These are phyloP conservation scores for Flaveria brownii DNA, from an alignment of 129 eudicot genomes.

Conservation along the genomic window DNA sequence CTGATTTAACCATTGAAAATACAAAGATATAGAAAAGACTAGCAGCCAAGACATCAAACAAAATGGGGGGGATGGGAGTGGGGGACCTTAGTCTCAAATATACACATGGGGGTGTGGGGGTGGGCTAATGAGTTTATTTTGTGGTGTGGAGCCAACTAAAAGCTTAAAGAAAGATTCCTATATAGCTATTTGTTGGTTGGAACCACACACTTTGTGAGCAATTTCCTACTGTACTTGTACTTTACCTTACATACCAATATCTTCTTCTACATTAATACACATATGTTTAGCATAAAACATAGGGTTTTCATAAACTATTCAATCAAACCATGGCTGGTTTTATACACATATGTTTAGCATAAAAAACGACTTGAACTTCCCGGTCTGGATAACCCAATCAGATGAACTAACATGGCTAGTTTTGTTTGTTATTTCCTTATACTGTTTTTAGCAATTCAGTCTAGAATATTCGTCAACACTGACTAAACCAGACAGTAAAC, in stretches of 20 bases:
- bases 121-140: constrained; percentile 42
- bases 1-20: constrained; percentile 2
- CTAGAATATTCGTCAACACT: too few species aligned
- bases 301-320: too few species aligned
- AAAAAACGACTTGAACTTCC: too few species aligned
- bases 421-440: too few species aligned
- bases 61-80: constrained; percentile 37
- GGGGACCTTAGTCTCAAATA: constrained; percentile 58
- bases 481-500: too few species aligned
- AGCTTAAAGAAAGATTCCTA: constrained; percentile 62
- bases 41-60: constrained; percentile 39
- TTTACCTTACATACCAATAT: constrained; percentile 23
- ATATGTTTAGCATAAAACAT: neutral
- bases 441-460: too few species aligned
- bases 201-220: constrained; percentile 60
- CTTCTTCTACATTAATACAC: neutral
- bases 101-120: constrained; percentile 88
- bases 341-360: too few species aligned
- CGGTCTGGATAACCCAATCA: too few species aligned
- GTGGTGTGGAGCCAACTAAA: constrained; percentile 72
- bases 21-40: constrained; percentile 22
- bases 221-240: constrained; percentile 24
- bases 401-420: too few species aligned
- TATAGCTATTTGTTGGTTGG: constrained; percentile 85
- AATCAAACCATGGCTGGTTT: too few species aligned